Conservation (phyloP, 768 basidiomycete species). For the Scleroderma citrinum region DNA sequence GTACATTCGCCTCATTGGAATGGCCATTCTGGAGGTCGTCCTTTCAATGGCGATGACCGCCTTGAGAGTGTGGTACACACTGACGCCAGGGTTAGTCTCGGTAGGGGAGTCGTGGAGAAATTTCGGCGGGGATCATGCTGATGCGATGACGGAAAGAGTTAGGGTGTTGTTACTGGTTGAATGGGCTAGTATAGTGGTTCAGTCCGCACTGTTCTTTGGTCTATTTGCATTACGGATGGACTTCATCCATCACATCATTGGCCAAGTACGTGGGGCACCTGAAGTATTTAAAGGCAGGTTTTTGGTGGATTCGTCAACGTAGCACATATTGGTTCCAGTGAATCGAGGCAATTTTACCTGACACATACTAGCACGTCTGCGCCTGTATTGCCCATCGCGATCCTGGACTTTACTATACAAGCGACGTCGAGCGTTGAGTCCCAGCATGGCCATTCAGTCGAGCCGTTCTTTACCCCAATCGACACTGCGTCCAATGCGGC, state of each 20-base stretch:
- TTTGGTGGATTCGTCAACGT: slow-evolving; percentile 1
- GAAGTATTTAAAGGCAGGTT: neutral
- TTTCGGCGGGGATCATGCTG: slow-evolving; percentile 28
- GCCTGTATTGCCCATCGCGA: slow-evolving; percentile 14
- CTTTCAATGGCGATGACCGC: slow-evolving; percentile 32
- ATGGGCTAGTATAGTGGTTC: slow-evolving; percentile 18
- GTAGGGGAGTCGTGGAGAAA: slow-evolving; percentile 46
- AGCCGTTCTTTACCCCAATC: slow-evolving; percentile 4
- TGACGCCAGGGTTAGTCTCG: slow-evolving; percentile 30
- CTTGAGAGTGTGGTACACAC: slow-evolving; percentile 32
- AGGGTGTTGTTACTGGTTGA: slow-evolving; percentile 31
- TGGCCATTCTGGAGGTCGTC: slow-evolving; percentile 43
- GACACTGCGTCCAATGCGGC: neutral
- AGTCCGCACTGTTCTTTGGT: slow-evolving; percentile 44
- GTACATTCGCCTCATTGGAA: slow-evolving; percentile 57
- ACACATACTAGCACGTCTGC: slow-evolving; percentile 9
- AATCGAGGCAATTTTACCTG: neutral
- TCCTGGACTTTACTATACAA: slow-evolving; percentile 17
- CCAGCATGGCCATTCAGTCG: slow-evolving; percentile 1
- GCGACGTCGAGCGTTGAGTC: slow-evolving; percentile 9
- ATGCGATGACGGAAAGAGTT: slow-evolving; percentile 23
- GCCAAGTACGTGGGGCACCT: slow-evolving; percentile 7
- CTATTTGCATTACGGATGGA: slow-evolving; percentile 52
- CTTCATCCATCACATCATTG: slow-evolving; percentile 7
- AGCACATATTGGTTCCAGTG: slow-evolving; percentile 3